These are phyloP conservation scores for Colletotrichum salicis DNA, from an alignment of 2,329 filamentous ascomycete genomes.

Conservation along the genomic window DNA sequence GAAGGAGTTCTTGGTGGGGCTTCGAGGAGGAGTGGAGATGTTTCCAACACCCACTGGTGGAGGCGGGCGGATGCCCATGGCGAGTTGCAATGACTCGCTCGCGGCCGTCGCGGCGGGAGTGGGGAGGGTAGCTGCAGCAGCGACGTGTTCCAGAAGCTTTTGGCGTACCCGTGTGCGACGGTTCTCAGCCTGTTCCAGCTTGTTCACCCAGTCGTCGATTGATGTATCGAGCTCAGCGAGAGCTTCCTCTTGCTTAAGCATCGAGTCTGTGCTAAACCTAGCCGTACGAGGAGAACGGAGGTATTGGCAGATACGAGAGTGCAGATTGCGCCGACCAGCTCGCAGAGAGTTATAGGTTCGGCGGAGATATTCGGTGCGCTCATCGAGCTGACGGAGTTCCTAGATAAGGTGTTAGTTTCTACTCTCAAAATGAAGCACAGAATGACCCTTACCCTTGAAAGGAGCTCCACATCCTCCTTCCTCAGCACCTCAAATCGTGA, in stretches of 20 bases:
- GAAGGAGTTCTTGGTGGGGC: conserved; percentile 61
- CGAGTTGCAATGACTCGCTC: conserved; percentile 55
- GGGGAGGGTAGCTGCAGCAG: conserved; percentile 71
- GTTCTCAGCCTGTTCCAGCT: conserved; percentile 84
- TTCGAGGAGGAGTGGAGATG: conserved; percentile 68
- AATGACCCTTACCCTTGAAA: conserved; percentile 66
- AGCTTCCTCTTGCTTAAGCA: conserved; percentile 84
- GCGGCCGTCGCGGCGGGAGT: conserved; percentile 43
- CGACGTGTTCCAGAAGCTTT: conserved; percentile 84
- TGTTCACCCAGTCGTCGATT: conserved; percentile 83
- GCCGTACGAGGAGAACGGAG: conserved; percentile 76
- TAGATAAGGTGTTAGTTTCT: conserved; percentile 43
- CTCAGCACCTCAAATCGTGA: conserved; percentile 73
- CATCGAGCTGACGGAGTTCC: conserved; percentile 81
- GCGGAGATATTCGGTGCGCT: conserved; percentile 81
- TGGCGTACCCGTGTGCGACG: conserved; percentile 79
- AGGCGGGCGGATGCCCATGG: conserved; percentile 49
- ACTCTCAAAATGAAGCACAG: background rate
- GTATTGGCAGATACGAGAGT: conserved; percentile 81
- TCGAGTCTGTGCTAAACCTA: conserved; percentile 78
- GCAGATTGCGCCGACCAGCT: conserved; percentile 79
- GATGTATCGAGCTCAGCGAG: conserved; percentile 79
- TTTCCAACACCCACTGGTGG: conserved; percentile 47
- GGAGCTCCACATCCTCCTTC: conserved; percentile 69
- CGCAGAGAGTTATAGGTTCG: conserved; percentile 80